Conservation (phyloP, 2,329 filamentous ascomycete species). For the Penicillium fuscoglaucum region DNA sequence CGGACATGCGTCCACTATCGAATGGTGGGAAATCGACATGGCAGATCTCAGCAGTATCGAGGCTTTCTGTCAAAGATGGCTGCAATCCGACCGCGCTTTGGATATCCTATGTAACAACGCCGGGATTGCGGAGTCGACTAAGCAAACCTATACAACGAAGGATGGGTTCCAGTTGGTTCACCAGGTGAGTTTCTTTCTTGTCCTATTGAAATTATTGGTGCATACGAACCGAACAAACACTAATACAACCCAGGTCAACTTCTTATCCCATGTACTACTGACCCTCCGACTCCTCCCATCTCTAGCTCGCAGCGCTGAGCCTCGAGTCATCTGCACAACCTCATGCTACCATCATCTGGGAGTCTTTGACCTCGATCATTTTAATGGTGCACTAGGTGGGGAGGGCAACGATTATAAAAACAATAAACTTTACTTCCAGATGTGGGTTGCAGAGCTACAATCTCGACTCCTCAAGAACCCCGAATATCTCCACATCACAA, state of each 20-base stretch:
- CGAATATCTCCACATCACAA: slow-evolving; percentile 17
- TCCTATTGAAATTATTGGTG: too few species aligned
- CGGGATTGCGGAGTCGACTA: slow-evolving; percentile 2
- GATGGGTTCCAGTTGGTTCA: slow-evolving; percentile 18
- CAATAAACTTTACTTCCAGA: slow-evolving; percentile 20
- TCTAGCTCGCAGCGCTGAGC: slow-evolving; percentile 14
- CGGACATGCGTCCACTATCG: slow-evolving; percentile 10
- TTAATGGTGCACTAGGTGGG: slow-evolving; percentile 3
- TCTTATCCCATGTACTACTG: slow-evolving; percentile 18
- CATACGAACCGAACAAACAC: neutral
- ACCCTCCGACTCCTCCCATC: slow-evolving; percentile 20
- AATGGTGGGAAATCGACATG: slow-evolving; percentile 21
- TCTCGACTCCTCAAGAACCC: slow-evolving; percentile 12
- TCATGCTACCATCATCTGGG: slow-evolving; percentile 18
- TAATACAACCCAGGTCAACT: slow-evolving; percentile 12
- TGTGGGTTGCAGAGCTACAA: slow-evolving; percentile 21
- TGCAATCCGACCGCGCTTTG: slow-evolving; percentile 9
- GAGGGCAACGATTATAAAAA: slow-evolving; percentile 14
- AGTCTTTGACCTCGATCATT: slow-evolving; percentile 13
- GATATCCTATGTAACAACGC: slow-evolving; percentile 22
- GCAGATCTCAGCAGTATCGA: slow-evolving; percentile 17
- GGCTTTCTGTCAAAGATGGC: slow-evolving; percentile 14
- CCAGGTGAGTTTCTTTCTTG: slow-evolving; percentile 8
- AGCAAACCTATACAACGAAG: slow-evolving; percentile 6
- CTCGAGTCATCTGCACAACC: slow-evolving; percentile 19